Percentiles rank a stretch among this genome's conserved stretches.
Evolutionary conservation across 2,329 filamentous ascomycete species (phyloP).

Genomic region (Colletotrichum orchidophilum): DNA sequence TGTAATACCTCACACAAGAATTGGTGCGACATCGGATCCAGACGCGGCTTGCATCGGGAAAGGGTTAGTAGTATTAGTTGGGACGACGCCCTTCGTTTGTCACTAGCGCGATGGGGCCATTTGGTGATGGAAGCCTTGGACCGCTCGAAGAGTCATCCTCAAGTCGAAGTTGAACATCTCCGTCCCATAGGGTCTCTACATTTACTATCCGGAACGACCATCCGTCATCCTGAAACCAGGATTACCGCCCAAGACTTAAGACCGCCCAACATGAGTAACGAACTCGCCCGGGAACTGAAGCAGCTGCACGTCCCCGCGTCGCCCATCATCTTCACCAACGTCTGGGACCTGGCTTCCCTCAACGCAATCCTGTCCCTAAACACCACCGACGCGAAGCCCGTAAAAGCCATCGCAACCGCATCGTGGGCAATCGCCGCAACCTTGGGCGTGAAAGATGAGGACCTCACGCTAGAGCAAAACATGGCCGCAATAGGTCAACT

Average conservation of each 20-base stretch:
- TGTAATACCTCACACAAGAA: neutral
- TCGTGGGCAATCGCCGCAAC: conserved; percentile 60
- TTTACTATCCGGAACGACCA: no score
- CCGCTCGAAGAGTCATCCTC: neutral
- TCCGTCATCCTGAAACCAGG: no score
- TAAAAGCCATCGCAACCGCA: conserved; percentile 57
- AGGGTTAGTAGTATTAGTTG: neutral
- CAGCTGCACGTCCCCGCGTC: conserved; percentile 59
- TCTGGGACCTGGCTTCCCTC: conserved; percentile 63
- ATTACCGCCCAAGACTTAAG: neutral
- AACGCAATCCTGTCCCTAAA: conserved; percentile 54
- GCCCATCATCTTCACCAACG: conserved; percentile 64
- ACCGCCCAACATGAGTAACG: conserved; percentile 35
- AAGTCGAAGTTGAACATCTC: neutral
- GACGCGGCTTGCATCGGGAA: neutral
- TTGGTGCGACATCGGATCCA: neutral
- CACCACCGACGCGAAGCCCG: conserved; percentile 43
- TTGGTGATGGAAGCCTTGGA: neutral
- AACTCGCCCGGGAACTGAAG: conserved; percentile 47
- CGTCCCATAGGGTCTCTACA: neutral
- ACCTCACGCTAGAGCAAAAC: conserved; percentile 61
- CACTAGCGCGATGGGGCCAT: neutral
- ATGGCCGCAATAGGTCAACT: conserved; percentile 57
- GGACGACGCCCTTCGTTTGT: neutral
- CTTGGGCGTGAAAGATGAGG: conserved; percentile 55